Evolutionary conservation across 371 early-diverging fungal genomes (phyloP).

Genomic region (Racocetra persica): DNA sequence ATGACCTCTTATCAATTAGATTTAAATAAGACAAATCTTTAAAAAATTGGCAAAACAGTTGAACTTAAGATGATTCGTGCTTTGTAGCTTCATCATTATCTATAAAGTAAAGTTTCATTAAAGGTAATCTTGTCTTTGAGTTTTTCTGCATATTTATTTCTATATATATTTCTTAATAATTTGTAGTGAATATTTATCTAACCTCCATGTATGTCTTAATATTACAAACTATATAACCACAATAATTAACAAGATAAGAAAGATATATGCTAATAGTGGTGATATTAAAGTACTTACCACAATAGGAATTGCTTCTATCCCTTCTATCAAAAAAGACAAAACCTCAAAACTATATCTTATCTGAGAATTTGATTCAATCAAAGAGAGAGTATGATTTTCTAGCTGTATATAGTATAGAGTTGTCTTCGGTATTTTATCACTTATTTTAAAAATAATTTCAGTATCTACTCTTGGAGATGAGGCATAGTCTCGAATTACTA

Average conservation of each 20-base stretch:
- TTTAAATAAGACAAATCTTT: background rate
- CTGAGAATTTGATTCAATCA: constrained; percentile 11
- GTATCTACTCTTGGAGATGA: too few relatives aligned
- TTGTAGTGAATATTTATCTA: too few relatives aligned
- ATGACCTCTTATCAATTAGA: background rate
- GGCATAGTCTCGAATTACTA: too few relatives aligned
- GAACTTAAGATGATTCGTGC: background rate
- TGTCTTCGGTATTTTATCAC: too few relatives aligned
- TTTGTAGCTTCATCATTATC: background rate
- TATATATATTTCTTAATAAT: too few relatives aligned
- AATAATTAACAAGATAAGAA: constrained; percentile 18
- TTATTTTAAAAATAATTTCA: too few relatives aligned
- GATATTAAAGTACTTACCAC: constrained; percentile 4
- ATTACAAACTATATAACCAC: constrained; percentile 18
- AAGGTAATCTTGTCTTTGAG: constrained; percentile 12
- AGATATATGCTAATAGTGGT: background rate
- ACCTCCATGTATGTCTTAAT: background rate
- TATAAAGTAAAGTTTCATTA: constrained; percentile 25
- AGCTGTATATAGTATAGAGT: too few relatives aligned
- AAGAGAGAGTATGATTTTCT: constrained; percentile 22
- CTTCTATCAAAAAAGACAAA: constrained; percentile 15
- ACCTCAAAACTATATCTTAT: too few relatives aligned
- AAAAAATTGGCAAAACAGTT: too few relatives aligned
- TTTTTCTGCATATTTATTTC: constrained; percentile 33
- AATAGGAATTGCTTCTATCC: constrained; percentile 2